Conservation (phyloP, 768 basidiomycete genomes). For the Lanmaoa pseudosensibilis region DNA sequence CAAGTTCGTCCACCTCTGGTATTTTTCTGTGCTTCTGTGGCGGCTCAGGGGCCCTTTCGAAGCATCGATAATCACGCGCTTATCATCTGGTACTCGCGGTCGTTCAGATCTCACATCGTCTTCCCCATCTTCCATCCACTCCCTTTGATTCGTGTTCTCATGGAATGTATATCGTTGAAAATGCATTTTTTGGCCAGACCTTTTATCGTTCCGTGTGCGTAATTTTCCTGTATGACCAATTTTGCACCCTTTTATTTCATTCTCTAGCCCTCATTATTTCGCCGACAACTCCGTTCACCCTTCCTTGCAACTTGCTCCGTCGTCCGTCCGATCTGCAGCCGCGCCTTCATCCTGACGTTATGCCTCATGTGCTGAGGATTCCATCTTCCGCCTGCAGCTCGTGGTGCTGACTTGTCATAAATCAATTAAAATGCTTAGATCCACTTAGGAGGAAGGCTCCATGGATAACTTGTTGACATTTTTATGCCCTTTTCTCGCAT, state of each 20-base stretch:
- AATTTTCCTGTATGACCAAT: conserved; percentile 2
- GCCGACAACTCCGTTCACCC: conserved; percentile 1
- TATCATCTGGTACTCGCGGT: conserved; percentile 17
- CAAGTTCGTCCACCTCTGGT: conserved; percentile 22
- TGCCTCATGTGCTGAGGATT: conserved; percentile 10
- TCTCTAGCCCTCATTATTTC: neutral
- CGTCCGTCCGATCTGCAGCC: conserved; percentile 2
- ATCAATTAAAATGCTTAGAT: conserved; percentile 3
- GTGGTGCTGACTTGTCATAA: conserved; percentile 3
- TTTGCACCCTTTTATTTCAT: conserved; percentile 1
- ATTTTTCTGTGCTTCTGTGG: conserved; percentile 29
- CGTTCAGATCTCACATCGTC: neutral
- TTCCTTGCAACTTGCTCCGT: neutral
- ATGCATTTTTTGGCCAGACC: neutral
- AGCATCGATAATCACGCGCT: conserved; percentile 27
- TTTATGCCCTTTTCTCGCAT: neutral
- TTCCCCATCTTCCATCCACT: neutral
- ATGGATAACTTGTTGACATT: conserved; percentile 1
- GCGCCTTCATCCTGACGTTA: conserved; percentile 2
- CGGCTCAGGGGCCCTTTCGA: conserved; percentile 21
- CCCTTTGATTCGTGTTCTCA: neutral
- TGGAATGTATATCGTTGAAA: neutral
- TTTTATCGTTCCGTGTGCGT: conserved; percentile 9
- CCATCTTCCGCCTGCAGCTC: conserved; percentile 1
- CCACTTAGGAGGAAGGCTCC: neutral